Base-by-base conservation (phyloP, 2,329 filamentous ascomycete species). In the Alternaria postmessia region DNA sequence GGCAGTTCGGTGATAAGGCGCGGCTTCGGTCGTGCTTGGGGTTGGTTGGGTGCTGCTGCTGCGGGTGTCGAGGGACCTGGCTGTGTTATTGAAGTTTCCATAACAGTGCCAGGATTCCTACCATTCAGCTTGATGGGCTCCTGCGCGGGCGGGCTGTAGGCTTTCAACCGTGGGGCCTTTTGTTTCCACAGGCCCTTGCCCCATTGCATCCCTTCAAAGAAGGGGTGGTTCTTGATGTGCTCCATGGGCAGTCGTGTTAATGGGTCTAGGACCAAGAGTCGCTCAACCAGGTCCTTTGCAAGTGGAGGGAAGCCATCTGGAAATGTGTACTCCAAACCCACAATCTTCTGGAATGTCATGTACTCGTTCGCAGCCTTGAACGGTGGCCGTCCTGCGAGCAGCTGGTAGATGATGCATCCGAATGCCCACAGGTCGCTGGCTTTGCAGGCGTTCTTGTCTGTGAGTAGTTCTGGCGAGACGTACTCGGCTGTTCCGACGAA, bases 401-500 rank as follows among this genome's bases (percentile, higher is more conserved):
- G 86, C 78, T 99, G 95, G 78, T 96, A 99, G 64, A 99, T 89
- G 70, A 99, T 99, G 81, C 95, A 99, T 9, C 95, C 95, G 81
- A 96, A 99, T 3, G 95, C 95, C 95, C 95, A 99, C 51, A 99
- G 80, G 80, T 99, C 95, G 78, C 95, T 98, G 43, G 94, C 92
- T 81, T 98, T 99, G 83, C 94, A 97, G 20, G 94, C 95, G 72
- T 92, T 96, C 82, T 98, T 98, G 74, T 97, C 93, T 30, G 92
- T 97, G 55, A 99, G 84, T n/a, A 99, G 85, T 78, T 99, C 95
- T 0, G 95, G 95, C 74, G 95, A 98, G 68, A 99, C 95, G 73
- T 99, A 99, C 78, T 99, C 95, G 11, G 95, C 95, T 0, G 95
- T 99, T 38, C 95, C 95, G 42, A 99, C 95, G 76, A 99, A 99